Evolutionary conservation across 202 grass and related monocot species (phyloP).

Genomic region (Carex sylvatica): DNA sequence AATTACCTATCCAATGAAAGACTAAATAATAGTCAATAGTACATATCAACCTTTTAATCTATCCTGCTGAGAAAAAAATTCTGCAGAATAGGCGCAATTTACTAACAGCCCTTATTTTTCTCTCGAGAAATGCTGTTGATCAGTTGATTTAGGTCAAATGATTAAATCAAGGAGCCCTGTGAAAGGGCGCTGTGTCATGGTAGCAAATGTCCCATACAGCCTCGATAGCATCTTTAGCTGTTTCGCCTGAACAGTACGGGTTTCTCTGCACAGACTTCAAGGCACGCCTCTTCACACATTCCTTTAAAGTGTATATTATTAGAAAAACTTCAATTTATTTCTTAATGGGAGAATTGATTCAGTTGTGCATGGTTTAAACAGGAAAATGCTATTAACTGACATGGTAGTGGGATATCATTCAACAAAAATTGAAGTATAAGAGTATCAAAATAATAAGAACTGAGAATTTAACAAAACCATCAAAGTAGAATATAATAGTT

Average conservation of each 20-base stretch:
- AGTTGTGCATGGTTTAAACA: not conserved
- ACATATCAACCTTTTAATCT: not conserved
- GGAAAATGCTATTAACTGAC: not conserved
- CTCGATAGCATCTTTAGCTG: slow-evolving; percentile 72
- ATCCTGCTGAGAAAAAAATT: not conserved
- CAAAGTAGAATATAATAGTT: not conserved
- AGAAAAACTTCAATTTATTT: not conserved
- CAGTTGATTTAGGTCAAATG: not conserved
- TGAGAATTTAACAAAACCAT: not conserved
- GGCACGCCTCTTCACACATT: slow-evolving; percentile 70
- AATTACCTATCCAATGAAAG: not conserved
- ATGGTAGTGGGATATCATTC: not conserved
- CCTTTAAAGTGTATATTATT: slow-evolving; percentile 33
- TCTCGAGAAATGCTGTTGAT: not conserved
- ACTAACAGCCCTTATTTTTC: not conserved
- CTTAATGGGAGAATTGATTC: not conserved
- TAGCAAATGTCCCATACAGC: slow-evolving; percentile 80
- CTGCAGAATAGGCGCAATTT: not conserved
- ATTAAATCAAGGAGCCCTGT: slow-evolving; percentile 50
- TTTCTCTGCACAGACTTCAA: slow-evolving; percentile 51
- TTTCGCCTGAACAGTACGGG: slow-evolving; percentile 46
- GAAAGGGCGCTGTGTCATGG: slow-evolving; percentile 62
- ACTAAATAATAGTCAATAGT: not conserved
- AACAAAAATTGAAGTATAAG: slow-evolving; percentile 9
- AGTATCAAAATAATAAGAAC: not conserved